Conservation (phyloP, 192 early-diverging fungal species). For the Coemansia sp. region DNA sequence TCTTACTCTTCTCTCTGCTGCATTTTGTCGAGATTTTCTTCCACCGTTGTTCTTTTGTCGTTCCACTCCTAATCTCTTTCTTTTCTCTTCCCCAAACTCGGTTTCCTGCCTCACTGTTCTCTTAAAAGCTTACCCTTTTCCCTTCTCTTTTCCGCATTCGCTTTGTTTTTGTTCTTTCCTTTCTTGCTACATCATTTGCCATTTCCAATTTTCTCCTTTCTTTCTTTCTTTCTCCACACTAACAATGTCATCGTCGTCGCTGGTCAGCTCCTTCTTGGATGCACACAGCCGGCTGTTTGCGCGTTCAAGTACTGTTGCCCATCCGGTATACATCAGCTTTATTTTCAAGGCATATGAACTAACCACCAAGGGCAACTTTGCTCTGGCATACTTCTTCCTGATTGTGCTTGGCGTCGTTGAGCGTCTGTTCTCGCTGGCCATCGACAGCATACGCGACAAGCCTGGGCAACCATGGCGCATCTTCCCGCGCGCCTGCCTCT, state of each 20-base stretch:
- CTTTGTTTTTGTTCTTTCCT: constrained; percentile 12
- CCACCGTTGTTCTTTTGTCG: constrained; percentile 1
- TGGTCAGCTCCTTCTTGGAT: constrained; percentile 11
- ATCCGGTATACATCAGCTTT: constrained; percentile 32
- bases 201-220: background rate
- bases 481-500: constrained; percentile 46
- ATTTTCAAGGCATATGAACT: constrained; percentile 45
- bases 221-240: background rate
- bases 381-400: constrained; percentile 42
- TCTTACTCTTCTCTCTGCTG: background rate
- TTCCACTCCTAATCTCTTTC: background rate
- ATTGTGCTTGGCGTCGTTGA: constrained; percentile 46
- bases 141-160: constrained; percentile 18
- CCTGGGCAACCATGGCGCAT: constrained; percentile 52
- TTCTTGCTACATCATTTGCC: constrained; percentile 3
- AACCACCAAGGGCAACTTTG: constrained; percentile 28
- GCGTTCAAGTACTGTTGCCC: constrained; percentile 3
- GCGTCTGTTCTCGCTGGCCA: constrained; percentile 34
- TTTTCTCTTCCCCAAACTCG: background rate
- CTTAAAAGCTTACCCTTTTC: constrained; percentile 4
- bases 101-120: constrained; percentile 8
- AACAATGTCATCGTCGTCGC: background rate
- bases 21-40: background rate
- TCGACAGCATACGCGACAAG: constrained; percentile 47
- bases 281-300: constrained; percentile 25